Conservation (phyloP, 2,329 filamentous ascomycete species). For the Tolypocladium guangdongense region DNA sequence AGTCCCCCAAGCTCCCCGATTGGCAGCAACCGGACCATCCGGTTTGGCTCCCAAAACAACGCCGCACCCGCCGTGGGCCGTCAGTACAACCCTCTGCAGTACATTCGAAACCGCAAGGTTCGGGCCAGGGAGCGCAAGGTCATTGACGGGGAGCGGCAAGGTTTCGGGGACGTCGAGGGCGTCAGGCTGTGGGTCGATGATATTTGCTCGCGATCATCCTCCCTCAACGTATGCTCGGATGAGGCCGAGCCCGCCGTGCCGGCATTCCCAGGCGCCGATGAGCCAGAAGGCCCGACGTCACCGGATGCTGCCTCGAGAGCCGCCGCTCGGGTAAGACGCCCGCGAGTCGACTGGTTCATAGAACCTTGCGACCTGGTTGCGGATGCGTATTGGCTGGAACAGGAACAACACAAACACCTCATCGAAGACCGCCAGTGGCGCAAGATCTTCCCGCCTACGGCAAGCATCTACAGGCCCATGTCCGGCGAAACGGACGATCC, state of each 20-base stretch:
- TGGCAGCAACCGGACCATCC: conserved; percentile 17
- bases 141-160: conserved; percentile 64
- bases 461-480: conserved; percentile 16
- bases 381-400: conserved; percentile 84
- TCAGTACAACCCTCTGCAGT: conserved; percentile 83
- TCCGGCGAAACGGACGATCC: conserved; percentile 19
- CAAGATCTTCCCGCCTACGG: conserved; percentile 50
- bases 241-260: conserved; percentile 25
- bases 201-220: conserved; percentile 32
- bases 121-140: conserved; percentile 65
- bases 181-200: conserved; percentile 71
- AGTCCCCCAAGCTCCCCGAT: conserved; percentile 31
- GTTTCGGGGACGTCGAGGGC: conserved; percentile 62
- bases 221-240: conserved; percentile 11
- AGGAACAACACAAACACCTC: conserved; percentile 65
- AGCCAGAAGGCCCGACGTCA: conserved; percentile 28
- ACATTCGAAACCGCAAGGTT: conserved; percentile 81
- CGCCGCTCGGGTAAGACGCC: conserved; percentile 53
- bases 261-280: conserved; percentile 34
- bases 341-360: conserved; percentile 75
- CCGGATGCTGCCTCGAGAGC: conserved; percentile 31
- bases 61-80: conserved; percentile 43
- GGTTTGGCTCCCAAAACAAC: conserved; percentile 14
- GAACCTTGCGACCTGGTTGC: conserved; percentile 78
- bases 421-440: conserved; percentile 72